Evolutionary conservation across 2,329 filamentous ascomycete genomes (phyloP), one percentile per base, ranked within the genome.

Genomic region (Stylonectria norvegica): DNA sequence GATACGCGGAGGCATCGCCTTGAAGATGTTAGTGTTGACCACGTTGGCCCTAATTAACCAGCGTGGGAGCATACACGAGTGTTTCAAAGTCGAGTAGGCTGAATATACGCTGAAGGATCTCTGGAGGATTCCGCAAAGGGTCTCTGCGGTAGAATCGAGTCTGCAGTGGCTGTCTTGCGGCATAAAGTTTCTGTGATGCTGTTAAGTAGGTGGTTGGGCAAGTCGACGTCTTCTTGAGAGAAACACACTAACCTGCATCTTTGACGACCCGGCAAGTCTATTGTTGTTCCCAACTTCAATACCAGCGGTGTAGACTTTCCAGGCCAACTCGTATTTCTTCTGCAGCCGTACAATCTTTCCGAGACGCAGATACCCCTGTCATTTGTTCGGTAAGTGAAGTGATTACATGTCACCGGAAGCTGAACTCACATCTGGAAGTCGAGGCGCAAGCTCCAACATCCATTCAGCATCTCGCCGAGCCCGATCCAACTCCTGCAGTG

Each of bases 331-430:
- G 25, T 60, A 38, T 7, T 68, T 61, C 45, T 64, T 65, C 39
- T 65, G 59, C 2, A 67, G 52, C 7, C 64, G 57, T 5, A 62
- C 57, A 39, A 69, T 52, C 45, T 70, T 70, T 2, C 64, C 67
- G 4, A 70, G 49, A 3, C 68, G 62, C 6, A 71, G 58, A 42
- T 71, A 71, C 6, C 68, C 68, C 68, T 70, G 5, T n/a, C n/a
- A n/a, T n/a, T n/a, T n/a, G n/a, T n/a, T n/a, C n/a, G 22, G 9
- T 2, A 14, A 30, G 35, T 56, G 27, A 57, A 39, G 14, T 31
- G 23, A 11, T 6, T 3, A n/a, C n/a, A 5, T 16, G 20, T 25
- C 2, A 12, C 6, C 10, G n/a, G 20, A 5, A 22, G 25, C 6
- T 32, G 9, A 15, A 27, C 60, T 25, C 52, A 70, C 68, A 48